Evolutionary conservation across 2,329 filamentous ascomycete species (phyloP), one percentile per base, ranked within the genome.

Genomic region (Phoma sp.): DNA sequence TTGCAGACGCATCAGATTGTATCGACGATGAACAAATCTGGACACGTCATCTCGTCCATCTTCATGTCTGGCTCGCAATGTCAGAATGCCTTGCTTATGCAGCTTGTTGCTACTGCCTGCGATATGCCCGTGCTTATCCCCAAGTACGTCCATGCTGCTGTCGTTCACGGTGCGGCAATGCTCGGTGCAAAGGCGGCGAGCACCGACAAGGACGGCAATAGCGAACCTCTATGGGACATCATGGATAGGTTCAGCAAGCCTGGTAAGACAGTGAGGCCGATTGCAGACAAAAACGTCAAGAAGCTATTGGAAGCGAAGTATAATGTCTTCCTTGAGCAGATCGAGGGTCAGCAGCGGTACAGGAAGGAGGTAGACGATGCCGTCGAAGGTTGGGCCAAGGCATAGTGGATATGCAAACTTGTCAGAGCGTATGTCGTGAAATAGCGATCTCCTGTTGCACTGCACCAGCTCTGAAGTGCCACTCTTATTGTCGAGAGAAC

Each of bases 61-160:
- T 99, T 98, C 85, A 98, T 99, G 95, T 96, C 91, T 4, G 95
- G 95, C 57, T 96, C 91, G 9, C 95, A 98, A 75, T 99, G 95
- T 80, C 93, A 97, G 77, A 99, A 99, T 76, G 86, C 89, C 30
- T 86, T 98, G 56, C 82, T 99, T 50, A 96, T 99, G 88, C 84
- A 87, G 53, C 85, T 99, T 13, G 89, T 99, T 66, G 92, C 95
- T 11, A 95, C 93, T 0, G 89, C 89, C 0, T 98, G 93, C 77
- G 83, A 87, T 64, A 93, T 96, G 88, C 93, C 93, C 1, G 93
- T 99, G 18, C 80, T 97, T 33, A 96, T 98, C 51, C 95, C 95
- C 0, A 85, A 89, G 46, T 98, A 99, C 69, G 91, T 97, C 55
- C 90, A 96, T 71, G 93, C 93, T 1, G 95, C 95, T 5, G 95